Evolutionary conservation across 192 early-diverging fungal species (phyloP), one percentile per base, ranked within the genome.

Genomic region (Ambispora gerdemannii): DNA sequence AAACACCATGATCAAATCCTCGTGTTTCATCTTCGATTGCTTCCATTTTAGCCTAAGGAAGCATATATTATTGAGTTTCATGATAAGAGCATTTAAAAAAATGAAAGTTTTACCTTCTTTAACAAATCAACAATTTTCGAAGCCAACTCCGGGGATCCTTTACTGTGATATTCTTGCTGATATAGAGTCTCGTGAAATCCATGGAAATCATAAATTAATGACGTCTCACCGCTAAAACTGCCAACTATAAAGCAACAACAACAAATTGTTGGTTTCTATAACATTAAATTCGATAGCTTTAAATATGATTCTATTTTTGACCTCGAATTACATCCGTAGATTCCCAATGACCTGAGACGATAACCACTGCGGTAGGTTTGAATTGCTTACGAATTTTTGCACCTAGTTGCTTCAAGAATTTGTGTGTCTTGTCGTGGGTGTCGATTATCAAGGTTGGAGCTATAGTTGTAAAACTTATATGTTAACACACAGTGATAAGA

Each of bases 331-430:
- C 70, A 1, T 71, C 36, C 2, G 60, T 72, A 17, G 81, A 83
- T 55, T 90, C 83, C 87, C 87, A 90, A 68, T 90, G 89, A 6
- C 81, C 89, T n/a, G 82, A 86, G 32, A 90, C 60, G 19, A 90
- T 76, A 3, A 88, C 78, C 63, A 90, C 83, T 2, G 84, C 87
- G 20, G 76, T 83, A 10, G 89, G 89, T 10, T 77, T 76, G 15
- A 87, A 76, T 28, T 81, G 71, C 10, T 78, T 67, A 43, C 68
- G 38, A 30, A 81, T 64, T 3, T 52, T 50, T 58, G 74, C 63
- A 22, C 86, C 86, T 34, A 85, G 78, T 56, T 71, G 72, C 19
- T 67, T 70, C 7, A 78, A 71, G 27, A 78, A 80, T 33, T 75
- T 43, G 20, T 77, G 67, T 0, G 76, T 58, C 19, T 73, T 73